A percentile compares a stretch with the other conserved stretches of the same genome.
Conservation (phyloP, 1,139 yeast genomes). For the Kluyveromyces sp. region DNA sequence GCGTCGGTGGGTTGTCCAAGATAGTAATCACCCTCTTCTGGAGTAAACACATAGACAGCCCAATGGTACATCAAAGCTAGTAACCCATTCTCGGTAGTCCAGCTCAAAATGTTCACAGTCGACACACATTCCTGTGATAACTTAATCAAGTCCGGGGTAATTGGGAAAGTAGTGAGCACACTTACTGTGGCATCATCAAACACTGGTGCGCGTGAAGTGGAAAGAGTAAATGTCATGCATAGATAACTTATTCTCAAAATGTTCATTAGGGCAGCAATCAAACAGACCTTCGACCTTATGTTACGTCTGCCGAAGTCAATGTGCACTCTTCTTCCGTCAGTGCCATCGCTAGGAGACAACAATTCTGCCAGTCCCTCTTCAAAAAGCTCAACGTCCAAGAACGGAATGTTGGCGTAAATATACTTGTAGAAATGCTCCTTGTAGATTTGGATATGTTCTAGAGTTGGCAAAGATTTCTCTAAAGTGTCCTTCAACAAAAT, state of each 20-base stretch:
- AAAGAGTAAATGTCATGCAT: slow-evolving; percentile 13
- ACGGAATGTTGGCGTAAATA: slow-evolving; percentile 25
- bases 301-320: slow-evolving; percentile 22
- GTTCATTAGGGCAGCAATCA: slow-evolving; percentile 22
- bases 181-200: slow-evolving; percentile 1
- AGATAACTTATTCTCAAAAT: slow-evolving; percentile 26
- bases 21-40: slow-evolving; percentile 31
- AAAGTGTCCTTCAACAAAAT: slow-evolving; percentile 18
- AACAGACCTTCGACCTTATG: slow-evolving; percentile 27
- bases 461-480: slow-evolving; percentile 23
- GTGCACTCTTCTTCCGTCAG: slow-evolving; percentile 15
- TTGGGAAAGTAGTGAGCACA: slow-evolving; percentile 15
- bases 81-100: slow-evolving; percentile 28
- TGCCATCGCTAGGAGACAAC: slow-evolving; percentile 16
- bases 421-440: slow-evolving; percentile 25
- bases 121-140: slow-evolving; percentile 22
- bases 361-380: slow-evolving; percentile 21
- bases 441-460: slow-evolving; percentile 17
- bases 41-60: slow-evolving; percentile 29
- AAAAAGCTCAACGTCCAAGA: slow-evolving; percentile 22
- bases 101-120: slow-evolving; percentile 26
- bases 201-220: not conserved
- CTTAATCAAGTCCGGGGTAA: slow-evolving; percentile 19
- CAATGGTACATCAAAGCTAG: slow-evolving; percentile 28
- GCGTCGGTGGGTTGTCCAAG: slow-evolving; percentile 29